These are phyloP conservation scores for Solanum clarkiae DNA, from an alignment of 257 asterid species.

Conservation along the genomic window DNA sequence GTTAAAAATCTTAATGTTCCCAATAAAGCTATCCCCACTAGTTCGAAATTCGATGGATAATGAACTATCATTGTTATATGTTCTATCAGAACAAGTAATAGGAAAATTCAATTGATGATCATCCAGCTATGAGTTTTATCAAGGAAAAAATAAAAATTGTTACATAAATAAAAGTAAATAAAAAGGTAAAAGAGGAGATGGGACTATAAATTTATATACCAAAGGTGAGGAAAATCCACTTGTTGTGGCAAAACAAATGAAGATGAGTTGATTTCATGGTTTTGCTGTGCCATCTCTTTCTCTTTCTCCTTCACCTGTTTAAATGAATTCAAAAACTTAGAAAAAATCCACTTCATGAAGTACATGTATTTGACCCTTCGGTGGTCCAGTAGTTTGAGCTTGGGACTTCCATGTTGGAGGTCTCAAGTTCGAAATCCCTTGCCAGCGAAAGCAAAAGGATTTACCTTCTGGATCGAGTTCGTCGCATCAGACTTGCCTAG, in stretches of 20 bases:
- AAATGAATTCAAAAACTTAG: not conserved
- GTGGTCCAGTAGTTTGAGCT: too few relatives aligned
- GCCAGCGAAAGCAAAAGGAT: too few relatives aligned
- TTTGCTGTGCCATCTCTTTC: constrained; percentile 24
- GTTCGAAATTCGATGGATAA: not conserved
- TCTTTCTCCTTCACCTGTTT: constrained; percentile 52
- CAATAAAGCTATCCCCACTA: not conserved
- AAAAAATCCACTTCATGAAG: not conserved
- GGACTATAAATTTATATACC: constrained; percentile 12
- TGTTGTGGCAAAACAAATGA: constrained; percentile 16
- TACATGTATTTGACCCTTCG: not conserved
- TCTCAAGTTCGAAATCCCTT: too few relatives aligned
- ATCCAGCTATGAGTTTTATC: not conserved
- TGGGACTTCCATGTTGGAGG: too few relatives aligned
- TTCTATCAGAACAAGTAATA: too few relatives aligned
- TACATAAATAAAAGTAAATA: too few relatives aligned
- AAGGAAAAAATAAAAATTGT: too few relatives aligned
- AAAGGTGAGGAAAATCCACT: constrained; percentile 21
- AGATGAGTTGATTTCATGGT: constrained; percentile 24
- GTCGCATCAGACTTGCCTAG: too few relatives aligned
- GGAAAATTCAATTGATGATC: not conserved
- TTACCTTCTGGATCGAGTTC: too few relatives aligned
- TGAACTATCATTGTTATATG: not conserved
- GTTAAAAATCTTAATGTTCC: not conserved
- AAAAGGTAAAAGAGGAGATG: not conserved